Conservation (phyloP, 2,329 filamentous ascomycete genomes). For the Alternaria gaisen region DNA sequence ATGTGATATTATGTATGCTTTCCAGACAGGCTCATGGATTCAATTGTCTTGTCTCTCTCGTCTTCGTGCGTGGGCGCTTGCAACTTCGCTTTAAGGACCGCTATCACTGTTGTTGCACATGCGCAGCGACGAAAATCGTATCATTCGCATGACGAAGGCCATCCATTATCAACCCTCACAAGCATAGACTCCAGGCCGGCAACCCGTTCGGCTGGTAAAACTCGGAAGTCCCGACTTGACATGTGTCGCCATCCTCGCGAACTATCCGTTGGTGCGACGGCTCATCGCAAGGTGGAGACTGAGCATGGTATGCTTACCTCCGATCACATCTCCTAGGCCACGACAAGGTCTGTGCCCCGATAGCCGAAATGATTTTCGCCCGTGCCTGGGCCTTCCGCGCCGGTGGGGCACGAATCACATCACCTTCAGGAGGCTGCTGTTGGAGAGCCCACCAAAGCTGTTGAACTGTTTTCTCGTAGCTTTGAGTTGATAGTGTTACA, state of each 20-base stretch:
- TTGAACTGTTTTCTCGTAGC: not conserved
- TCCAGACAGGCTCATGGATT: not conserved
- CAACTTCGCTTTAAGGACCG: not conserved
- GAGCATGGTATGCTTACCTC: not conserved
- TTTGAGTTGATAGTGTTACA: not conserved
- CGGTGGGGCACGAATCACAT: not conserved
- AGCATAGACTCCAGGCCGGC: not conserved
- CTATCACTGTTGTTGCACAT: not conserved
- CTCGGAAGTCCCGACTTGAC: constrained; percentile 5
- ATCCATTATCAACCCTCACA: not conserved
- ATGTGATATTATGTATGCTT: constrained; percentile 3
- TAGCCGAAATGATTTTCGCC: constrained; percentile 4
- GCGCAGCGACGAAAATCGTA: not conserved
- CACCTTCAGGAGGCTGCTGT: not conserved
- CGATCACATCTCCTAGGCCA: not conserved
- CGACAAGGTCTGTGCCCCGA: not conserved
- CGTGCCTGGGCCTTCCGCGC: constrained; percentile 7
- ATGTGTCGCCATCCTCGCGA: not conserved
- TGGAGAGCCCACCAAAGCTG: not conserved
- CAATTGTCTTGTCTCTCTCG: not conserved
- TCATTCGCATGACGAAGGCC: not conserved
- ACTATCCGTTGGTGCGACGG: constrained; percentile 4
- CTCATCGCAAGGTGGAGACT: not conserved
- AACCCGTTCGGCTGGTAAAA: not conserved
- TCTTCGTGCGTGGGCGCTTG: not conserved